phyloP scores from a whole-genome alignment of 495 filamentous ascomycete genomes.

The Cetradonia linearis region DNA sequence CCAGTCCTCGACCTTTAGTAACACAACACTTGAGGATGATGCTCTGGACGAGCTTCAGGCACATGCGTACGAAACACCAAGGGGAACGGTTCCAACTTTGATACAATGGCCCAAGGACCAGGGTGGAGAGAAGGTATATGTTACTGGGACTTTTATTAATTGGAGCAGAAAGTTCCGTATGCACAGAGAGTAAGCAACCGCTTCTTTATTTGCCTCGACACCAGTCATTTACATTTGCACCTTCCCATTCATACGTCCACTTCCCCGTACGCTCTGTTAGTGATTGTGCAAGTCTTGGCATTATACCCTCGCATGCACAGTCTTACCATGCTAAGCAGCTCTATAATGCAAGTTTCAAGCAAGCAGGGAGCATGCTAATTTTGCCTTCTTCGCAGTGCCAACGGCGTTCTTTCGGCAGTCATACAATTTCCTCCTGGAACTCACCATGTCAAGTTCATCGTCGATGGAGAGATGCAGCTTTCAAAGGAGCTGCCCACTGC shows the following conservation, averaged over 20 bases:
- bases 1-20: slow-evolving; percentile 54
- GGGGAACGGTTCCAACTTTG: slow-evolving; percentile 61
- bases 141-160: slow-evolving; percentile 91
- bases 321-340: neutral
- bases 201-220: slow-evolving; percentile 19
- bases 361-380: slow-evolving; percentile 17
- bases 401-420: slow-evolving; percentile 55
- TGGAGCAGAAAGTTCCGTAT: slow-evolving; percentile 89
- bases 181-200: slow-evolving; percentile 61
- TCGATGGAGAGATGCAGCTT: slow-evolving; percentile 84
- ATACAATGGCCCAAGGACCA: slow-evolving; percentile 62
- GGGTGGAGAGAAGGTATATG: slow-evolving; percentile 76
- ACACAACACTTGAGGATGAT: slow-evolving; percentile 65
- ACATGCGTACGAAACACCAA: slow-evolving; percentile 42
- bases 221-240: neutral
- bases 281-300: neutral
- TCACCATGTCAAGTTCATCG: slow-evolving; percentile 92
- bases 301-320: neutral
- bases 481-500: slow-evolving; percentile 82
- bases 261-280: slow-evolving; percentile 2
- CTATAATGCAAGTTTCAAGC: neutral
- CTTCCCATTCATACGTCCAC: slow-evolving; percentile 1
- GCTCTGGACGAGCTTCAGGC: slow-evolving; percentile 62
- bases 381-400: slow-evolving; percentile 17
- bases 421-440: slow-evolving; percentile 82